These are phyloP conservation scores for Arthrocladium fulminans DNA, from an alignment of 2,329 filamentous ascomycete genomes.

Conservation along the genomic window DNA sequence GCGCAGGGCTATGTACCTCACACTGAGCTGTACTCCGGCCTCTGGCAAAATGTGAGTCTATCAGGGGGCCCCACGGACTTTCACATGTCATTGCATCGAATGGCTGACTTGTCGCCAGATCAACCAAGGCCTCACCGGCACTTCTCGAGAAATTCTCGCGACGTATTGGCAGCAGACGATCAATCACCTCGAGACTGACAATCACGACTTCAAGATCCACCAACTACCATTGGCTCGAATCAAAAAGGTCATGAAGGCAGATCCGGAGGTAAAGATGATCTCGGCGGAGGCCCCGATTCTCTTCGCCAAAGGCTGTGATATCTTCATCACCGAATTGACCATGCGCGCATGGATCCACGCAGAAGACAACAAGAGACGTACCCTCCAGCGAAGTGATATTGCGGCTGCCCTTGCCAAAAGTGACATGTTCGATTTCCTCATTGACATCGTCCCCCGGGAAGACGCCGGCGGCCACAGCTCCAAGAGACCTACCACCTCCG, in stretches of 20 bases:
- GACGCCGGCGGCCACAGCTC: conserved; percentile 57
- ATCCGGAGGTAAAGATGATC: conserved; percentile 99
- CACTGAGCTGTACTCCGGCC: conserved; percentile 81
- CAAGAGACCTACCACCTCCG: conserved; percentile 39
- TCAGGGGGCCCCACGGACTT: conserved; percentile 9
- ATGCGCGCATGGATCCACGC: conserved; percentile 99
- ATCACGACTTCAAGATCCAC: conserved; percentile 97
- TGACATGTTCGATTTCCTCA: conserved; percentile 99
- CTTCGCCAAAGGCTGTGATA: conserved; percentile 97
- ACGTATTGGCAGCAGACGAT: conserved; percentile 99
- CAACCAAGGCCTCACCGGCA: conserved; percentile 85
- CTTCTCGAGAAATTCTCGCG: conserved; percentile 93
- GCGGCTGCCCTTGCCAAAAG: conserved; percentile 92
- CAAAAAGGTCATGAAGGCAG: conserved; percentile 99
- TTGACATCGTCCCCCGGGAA: conserved; percentile 95
- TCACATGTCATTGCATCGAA: no score
- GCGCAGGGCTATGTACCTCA: conserved; percentile 80
- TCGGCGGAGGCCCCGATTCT: conserved; percentile 95
- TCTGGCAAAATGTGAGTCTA: conserved; percentile 78
- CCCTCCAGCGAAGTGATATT: conserved; percentile 90
- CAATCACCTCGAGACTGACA: conserved; percentile 85
- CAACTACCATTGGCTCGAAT: conserved; percentile 94
- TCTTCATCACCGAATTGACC: conserved; percentile 96
- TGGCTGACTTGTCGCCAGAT: conserved; percentile 52
- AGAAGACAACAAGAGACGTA: conserved; percentile 96